Percentiles rank a stretch among this genome's conserved stretches.
phyloP scores from a whole-genome alignment of 805 yeast species.

The Candida alai region DNA sequence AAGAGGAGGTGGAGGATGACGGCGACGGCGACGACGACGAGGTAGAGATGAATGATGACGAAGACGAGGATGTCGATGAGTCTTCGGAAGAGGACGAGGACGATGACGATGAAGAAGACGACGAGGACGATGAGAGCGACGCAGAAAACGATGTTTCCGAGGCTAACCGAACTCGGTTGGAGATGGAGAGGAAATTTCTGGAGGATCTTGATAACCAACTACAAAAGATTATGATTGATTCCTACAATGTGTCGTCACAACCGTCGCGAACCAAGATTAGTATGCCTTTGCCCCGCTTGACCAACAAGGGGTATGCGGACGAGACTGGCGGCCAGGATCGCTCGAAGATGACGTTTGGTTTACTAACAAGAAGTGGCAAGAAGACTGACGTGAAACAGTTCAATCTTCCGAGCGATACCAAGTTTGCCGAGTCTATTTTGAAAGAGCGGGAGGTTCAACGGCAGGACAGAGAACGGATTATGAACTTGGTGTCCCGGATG shows the following conservation, averaged over 20 bases:
- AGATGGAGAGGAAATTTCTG: slow-evolving; percentile 44
- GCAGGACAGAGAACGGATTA: slow-evolving; percentile 54
- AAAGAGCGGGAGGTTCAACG: slow-evolving; percentile 48
- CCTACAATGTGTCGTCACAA: slow-evolving; percentile 36
- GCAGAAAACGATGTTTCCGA: slow-evolving; percentile 10
- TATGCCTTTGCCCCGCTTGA: slow-evolving; percentile 8
- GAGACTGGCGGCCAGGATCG: not conserved
- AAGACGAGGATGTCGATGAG: slow-evolving; percentile 24
- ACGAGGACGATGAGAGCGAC: slow-evolving; percentile 10
- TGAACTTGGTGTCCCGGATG: slow-evolving; percentile 49
- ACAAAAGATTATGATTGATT: slow-evolving; percentile 47
- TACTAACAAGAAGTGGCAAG: slow-evolving; percentile 54
- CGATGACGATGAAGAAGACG: slow-evolving; percentile 13
- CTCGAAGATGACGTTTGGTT: slow-evolving; percentile 41
- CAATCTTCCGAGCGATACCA: slow-evolving; percentile 49
- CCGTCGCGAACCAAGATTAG: slow-evolving; percentile 13
- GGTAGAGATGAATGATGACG: slow-evolving; percentile 23
- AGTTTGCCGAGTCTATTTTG: slow-evolving; percentile 49
- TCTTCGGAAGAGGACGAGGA: slow-evolving; percentile 25
- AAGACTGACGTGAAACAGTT: slow-evolving; percentile 41
- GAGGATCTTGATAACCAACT: slow-evolving; percentile 57
- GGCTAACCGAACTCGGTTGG: slow-evolving; percentile 26
- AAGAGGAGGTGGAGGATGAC: slow-evolving; percentile 15
- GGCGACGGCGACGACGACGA: slow-evolving; percentile 13
- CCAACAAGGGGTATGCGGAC: not conserved